Evolutionary conservation across 169 alveolate species (phyloP), one percentile per base, ranked within the genome.

Genomic region (Plasmodium gonderi): DNA sequence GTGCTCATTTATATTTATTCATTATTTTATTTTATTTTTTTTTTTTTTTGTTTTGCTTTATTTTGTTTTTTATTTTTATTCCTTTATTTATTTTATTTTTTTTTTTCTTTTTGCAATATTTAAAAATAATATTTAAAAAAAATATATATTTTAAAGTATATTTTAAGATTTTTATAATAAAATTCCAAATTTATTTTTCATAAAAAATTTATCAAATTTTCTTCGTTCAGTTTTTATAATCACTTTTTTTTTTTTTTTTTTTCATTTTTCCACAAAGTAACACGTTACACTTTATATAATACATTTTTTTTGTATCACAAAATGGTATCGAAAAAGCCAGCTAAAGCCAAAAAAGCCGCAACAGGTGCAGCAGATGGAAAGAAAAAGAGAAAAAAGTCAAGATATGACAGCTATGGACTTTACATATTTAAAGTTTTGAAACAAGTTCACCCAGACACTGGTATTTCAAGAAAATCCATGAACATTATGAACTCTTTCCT

Each of bases 381-480:
- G 72, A 67, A 90, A 54, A 90, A 78, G 51, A 90, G 94, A 77
- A 77, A 82, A 60, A 90, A 75, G 91, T 82, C 91, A 20, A 69
- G 82, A 68, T 74, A 80, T 76, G 96, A 95, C 90, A 95, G 95
- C 90, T 95, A 95, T 83, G 93, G 95, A 31, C 94, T 95, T 49
- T 97, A 97, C 96, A 97, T 97, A 77, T 97, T 97, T 97, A 97
- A 97, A 96, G 99, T 97, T 91, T 94, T 97, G 94, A 98, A 98
- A 96, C 99, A 98, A 95, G 99, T 98, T 65, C 99, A 98, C 96
- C 99, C 99, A 64, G 99, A 98, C 96, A 98, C 99, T 80, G 99
- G 99, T 51, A 98, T 98, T 74, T 96, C 98, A 89, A 98, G 98
- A 97, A 98, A 97, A 97, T 97, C 99, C 91, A 98, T 98, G 99